phyloP scores from a whole-genome alignment of 768 basidiomycete species.

The Terana coerulea region DNA sequence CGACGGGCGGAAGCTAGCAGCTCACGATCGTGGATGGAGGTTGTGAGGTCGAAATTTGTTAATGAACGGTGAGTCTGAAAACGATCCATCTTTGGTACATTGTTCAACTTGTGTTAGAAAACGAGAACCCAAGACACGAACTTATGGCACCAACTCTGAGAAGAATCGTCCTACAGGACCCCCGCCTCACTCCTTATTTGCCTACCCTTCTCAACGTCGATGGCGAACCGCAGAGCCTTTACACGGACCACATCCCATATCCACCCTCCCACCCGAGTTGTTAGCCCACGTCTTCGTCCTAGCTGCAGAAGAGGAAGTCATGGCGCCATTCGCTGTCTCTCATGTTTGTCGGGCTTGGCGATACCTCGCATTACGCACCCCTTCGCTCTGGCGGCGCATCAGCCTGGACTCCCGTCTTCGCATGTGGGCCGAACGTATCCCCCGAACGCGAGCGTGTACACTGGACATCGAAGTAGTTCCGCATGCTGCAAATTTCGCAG shows the following conservation, averaged over 20 bases:
- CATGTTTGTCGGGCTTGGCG: slow-evolving; percentile 71
- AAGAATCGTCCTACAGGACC: background rate
- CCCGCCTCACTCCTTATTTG: slow-evolving; percentile 13
- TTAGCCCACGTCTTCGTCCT: slow-evolving; percentile 61
- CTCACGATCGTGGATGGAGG: slow-evolving; percentile 47
- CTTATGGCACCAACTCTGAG: background rate
- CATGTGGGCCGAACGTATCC: slow-evolving; percentile 64
- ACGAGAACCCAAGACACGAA: slow-evolving; percentile 16
- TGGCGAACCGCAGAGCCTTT: slow-evolving; percentile 15
- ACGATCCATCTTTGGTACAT: background rate
- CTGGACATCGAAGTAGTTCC: slow-evolving; percentile 46
- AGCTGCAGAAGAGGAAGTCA: slow-evolving; percentile 51
- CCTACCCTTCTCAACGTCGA: background rate
- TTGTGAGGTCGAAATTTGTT: slow-evolving; percentile 38
- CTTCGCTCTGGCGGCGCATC: slow-evolving; percentile 62
- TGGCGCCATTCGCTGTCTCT: slow-evolving; percentile 59
- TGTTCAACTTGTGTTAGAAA: slow-evolving; percentile 7
- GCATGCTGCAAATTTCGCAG: background rate
- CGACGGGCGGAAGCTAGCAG: slow-evolving; percentile 45
- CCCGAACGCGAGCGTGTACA: slow-evolving; percentile 55
- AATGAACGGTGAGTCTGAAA: slow-evolving; percentile 28
- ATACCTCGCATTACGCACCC: slow-evolving; percentile 54
- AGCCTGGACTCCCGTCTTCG: slow-evolving; percentile 41
- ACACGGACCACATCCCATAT: slow-evolving; percentile 45
- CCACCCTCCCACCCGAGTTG: slow-evolving; percentile 58